Evolutionary conservation across 768 basidiomycete species (phyloP), one percentile per base, ranked within the genome.

Genomic region (Macrolepiota fuliginosa): DNA sequence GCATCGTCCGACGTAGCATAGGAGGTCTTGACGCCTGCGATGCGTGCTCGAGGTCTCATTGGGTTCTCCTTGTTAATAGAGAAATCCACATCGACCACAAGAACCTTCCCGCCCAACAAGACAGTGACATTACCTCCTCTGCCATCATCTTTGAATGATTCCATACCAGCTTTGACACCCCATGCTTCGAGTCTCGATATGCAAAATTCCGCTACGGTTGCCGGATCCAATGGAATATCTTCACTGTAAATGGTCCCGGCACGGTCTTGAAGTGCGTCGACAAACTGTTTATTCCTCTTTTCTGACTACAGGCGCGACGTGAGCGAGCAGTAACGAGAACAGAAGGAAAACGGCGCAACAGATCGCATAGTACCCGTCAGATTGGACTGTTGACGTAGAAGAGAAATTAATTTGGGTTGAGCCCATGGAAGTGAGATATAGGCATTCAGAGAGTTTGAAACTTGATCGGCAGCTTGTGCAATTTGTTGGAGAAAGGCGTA

Each of bases 31-130:
- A 91, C 83, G 42, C 76, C 81, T 0, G 81, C 79, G 24, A 87
- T 80, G 22, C 71, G 72, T 25, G 87, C 67, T 12, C 62, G 70
- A 3, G 83, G 79, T 19, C 69, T 68, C 15, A 68, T 64, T 0
- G 75, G 69, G 49, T 80, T 70, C 11, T 70, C 69, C 24, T 71
- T 74, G 62, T 82, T 74, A 61, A 87, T 71, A 13, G 76, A 68
- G 64, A 93, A 82, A 65, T 90, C 87, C 62, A 92, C 79, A 69
- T 93, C 91, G 57, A 92, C 74, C 36, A 92, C 90, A 10, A 93
- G 75, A n/a, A 91, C 85, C 70, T 91, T 91, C 1, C 91, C 91
- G 3, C 86, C 91, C 39, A 92, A 80, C 19, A 88, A 81, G 40
- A 91, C 74, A 0, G 81, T 86, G 10, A 81, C 75, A 25, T 76